Percentiles rank a stretch among this genome's conserved stretches.
Conservation (phyloP, 106 monocot genomes). For the Hemerocallis citrina region DNA sequence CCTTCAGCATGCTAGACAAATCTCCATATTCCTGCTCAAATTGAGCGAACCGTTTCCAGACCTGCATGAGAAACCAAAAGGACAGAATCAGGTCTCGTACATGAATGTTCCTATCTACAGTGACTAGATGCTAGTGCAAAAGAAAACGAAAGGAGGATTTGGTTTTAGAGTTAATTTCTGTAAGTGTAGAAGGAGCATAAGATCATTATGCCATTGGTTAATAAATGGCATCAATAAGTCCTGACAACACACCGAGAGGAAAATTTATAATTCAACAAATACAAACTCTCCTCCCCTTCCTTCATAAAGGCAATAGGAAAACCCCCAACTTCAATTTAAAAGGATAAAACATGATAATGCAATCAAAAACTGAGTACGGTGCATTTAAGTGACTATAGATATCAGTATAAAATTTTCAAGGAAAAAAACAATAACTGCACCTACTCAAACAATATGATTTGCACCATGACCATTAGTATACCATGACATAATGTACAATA, state of each 20-base stretch:
- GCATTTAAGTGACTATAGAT: too few relatives aligned
- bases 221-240: background rate
- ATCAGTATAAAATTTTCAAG: too few relatives aligned
- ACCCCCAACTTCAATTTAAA: too few relatives aligned
- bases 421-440: too few relatives aligned
- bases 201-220: background rate
- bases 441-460: too few relatives aligned
- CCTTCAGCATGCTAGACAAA: constrained; percentile 92
- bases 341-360: too few relatives aligned
- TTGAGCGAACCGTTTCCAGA: constrained; percentile 82
- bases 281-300: too few relatives aligned
- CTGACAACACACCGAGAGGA: background rate
- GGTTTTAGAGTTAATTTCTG: background rate
- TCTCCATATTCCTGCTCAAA: constrained; percentile 96
- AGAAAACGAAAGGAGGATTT: background rate
- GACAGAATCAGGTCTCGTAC: background rate
- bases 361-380: too few relatives aligned
- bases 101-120: background rate
- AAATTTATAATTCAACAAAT: background rate
- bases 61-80: constrained; percentile 28
- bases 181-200: background rate
- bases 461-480: too few relatives aligned
- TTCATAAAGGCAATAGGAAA: too few relatives aligned
- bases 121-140: background rate
- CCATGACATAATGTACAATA: too few relatives aligned